Evolutionary conservation across 2,329 filamentous ascomycete genomes (phyloP), one percentile per base, ranked within the genome.

Genomic region (Talaromyces islandicus): DNA sequence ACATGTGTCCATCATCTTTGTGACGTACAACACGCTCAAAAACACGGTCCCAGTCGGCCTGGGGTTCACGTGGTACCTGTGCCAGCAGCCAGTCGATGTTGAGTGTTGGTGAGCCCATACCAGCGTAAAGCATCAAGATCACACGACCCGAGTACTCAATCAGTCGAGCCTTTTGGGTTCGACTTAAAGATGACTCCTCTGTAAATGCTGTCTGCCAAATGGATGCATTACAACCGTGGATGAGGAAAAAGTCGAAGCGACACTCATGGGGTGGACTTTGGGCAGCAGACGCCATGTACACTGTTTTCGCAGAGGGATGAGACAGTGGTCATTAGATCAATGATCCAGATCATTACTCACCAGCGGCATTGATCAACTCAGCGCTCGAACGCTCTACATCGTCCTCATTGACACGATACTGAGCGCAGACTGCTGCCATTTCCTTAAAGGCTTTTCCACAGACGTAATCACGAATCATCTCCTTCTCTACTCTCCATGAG

Each of bases 1-100:
- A 38, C 57, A 59, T 59, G 24, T 59, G 57, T 19, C 57, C 57
- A 32, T 59, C 57, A n/a, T 59, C 57, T 30, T 59, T 51, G 29
- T 59, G 57, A 9, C 19, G 17, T 17, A 19, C 12, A 12, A 48
- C 57, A 9, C 57, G 50, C 14, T 53, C 50, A 32, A 59, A 54
- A 7, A 59, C 50, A 19, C 35, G 29, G 12, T 43, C 17, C 57
- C 57, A 59, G 14, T 29, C 50, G 17, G 30, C 21, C 12, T 43
- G n/a, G 14, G 57, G 50, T 7, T 27, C 32, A 30, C 21, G 30
- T 21, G 48, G 21, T 6, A 11, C 11, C n/a, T 59, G 57, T 6
- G 50, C 24, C n/a, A 27, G 11, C 9, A 59, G 21, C 48, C 50
- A 59, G 27, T 59, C 50, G 10, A 59, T 9, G 10, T 48, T 27